A percentile compares a stretch with the other conserved stretches of the same genome.
phyloP scores from a whole-genome alignment of 225 moss, liverwort and hornwort species.

The Polytrichum formosum region DNA sequence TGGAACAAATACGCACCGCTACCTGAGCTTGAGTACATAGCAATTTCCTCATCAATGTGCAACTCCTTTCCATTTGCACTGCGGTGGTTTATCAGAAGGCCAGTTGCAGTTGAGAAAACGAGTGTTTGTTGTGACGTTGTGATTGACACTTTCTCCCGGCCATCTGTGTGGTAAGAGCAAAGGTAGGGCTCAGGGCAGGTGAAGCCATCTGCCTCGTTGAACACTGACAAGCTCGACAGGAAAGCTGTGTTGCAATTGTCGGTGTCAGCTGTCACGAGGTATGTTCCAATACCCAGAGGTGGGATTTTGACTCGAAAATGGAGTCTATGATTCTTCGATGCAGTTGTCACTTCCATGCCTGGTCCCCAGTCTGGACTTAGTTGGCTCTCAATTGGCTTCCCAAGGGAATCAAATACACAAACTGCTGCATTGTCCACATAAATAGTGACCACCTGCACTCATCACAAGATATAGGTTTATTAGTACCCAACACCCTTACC shows the following conservation, averaged over 20 bases:
- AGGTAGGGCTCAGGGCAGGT: conserved; percentile 70
- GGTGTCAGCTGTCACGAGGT: conserved; percentile 66
- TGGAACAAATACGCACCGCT: conserved; percentile 94
- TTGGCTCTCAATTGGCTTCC: conserved; percentile 76
- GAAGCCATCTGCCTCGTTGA: conserved; percentile 61
- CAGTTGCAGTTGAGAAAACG: conserved; percentile 58
- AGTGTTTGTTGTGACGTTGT: conserved; percentile 60
- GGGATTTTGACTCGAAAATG: conserved; percentile 69
- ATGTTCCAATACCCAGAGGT: conserved; percentile 76
- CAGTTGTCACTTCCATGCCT: conserved; percentile 29
- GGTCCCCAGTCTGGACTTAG: conserved; percentile 83
- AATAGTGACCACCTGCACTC: conserved; percentile 65
- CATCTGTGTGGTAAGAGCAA: conserved; percentile 42
- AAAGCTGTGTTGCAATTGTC: conserved; percentile 69
- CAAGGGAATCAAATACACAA: conserved; percentile 85
- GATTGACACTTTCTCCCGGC: conserved; percentile 43
- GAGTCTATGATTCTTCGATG: conserved; percentile 76
- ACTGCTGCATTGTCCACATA: conserved; percentile 70
- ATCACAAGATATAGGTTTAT: too few species aligned
- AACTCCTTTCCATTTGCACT: conserved; percentile 40
- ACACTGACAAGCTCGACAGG: conserved; percentile 56
- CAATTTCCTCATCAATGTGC: conserved; percentile 73
- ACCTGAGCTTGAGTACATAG: conserved; percentile 70
- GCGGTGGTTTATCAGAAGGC: conserved; percentile 59
- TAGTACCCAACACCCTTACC: too few species aligned